Percentiles rank a stretch among this genome's conserved stretches.
Evolutionary conservation across 2,329 filamentous ascomycete species (phyloP).

Genomic region (Colletotrichum salicis): DNA sequence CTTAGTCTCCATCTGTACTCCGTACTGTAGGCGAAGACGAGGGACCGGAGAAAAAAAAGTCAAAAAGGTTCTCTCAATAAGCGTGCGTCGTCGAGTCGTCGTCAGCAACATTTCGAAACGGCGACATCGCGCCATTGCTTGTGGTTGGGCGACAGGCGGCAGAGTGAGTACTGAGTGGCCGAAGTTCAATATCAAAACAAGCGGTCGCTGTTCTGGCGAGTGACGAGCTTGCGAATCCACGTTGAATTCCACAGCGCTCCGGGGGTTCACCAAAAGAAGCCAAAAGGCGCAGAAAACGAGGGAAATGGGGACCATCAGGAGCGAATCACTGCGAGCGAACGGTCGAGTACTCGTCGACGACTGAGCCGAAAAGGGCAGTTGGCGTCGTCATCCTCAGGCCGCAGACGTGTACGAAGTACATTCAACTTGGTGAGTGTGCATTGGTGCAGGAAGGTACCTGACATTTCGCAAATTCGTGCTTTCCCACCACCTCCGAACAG

Average conservation of each 20-base stretch:
- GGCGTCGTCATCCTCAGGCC: conserved; percentile 36
- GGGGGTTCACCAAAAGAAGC: background rate
- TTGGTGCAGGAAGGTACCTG: background rate
- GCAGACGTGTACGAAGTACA: conserved; percentile 9
- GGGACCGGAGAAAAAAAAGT: background rate
- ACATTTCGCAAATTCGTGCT: background rate
- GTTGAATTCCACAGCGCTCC: conserved; percentile 1
- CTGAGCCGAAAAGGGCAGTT: conserved; percentile 27
- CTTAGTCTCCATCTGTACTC: too few relatives aligned
- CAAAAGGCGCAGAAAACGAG: background rate
- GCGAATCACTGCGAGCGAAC: background rate
- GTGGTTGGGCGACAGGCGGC: conserved; percentile 1
- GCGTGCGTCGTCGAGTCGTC: conserved; percentile 22
- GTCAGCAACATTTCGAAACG: conserved; percentile 21
- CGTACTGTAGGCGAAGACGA: background rate
- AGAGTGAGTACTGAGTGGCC: background rate
- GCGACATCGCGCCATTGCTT: conserved; percentile 16
- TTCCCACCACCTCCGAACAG: background rate
- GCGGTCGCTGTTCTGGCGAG: conserved; percentile 11
- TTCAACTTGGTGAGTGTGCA: background rate
- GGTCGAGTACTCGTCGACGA: background rate
- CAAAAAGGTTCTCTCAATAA: background rate
- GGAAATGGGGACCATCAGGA: background rate
- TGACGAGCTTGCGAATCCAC: conserved; percentile 22
- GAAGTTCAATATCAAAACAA: conserved; percentile 23